Evolutionary conservation across 345 rosid genomes (phyloP).

Genomic region (Noccaea bulbosa): DNA sequence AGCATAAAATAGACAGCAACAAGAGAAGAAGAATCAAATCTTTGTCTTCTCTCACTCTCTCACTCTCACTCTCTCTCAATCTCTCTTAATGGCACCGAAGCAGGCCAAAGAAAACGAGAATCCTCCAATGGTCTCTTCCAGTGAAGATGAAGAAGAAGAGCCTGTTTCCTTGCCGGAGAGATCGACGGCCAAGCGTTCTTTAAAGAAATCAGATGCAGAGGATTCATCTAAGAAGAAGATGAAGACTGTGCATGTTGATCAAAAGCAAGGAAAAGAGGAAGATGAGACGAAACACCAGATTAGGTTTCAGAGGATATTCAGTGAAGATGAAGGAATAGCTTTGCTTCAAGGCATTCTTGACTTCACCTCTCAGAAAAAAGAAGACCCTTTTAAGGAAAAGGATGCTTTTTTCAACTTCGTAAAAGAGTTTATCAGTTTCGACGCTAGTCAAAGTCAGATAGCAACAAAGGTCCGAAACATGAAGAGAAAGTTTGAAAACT

Average conservation of each 20-base stretch:
- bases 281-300: neutral
- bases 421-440: neutral
- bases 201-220: neutral
- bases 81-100: neutral
- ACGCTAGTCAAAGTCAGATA: neutral
- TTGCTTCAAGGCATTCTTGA: neutral
- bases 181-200: neutral
- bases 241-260: neutral
- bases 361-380: neutral
- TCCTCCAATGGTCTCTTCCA: neutral
- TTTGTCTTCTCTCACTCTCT: too few species aligned
- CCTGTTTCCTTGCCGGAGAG: neutral
- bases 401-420: neutral
- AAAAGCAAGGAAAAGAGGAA: neutral
- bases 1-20: too few species aligned
- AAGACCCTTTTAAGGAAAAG: neutral
- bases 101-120: neutral
- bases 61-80: neutral
- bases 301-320: neutral
- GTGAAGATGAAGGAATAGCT: neutral
- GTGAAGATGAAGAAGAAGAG: constrained; percentile 12
- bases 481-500: neutral
- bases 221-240: neutral
- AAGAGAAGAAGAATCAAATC: too few species aligned
- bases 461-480: neutral